These are phyloP conservation scores for Sicyos edulis DNA, from an alignment of 306 rosid species.

Conservation along the genomic window DNA sequence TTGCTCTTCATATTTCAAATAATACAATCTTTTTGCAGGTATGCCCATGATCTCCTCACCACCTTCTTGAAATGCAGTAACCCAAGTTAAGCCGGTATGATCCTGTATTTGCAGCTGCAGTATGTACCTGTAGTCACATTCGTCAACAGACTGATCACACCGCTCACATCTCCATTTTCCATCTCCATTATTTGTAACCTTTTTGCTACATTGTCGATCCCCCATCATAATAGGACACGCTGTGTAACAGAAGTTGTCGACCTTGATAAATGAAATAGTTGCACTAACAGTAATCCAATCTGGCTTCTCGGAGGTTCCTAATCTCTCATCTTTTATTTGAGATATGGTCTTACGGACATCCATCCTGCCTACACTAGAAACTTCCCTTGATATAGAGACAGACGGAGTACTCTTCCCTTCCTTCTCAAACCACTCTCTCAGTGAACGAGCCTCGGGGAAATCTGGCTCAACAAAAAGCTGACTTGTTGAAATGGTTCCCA, in stretches of 20 bases:
- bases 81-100: constrained; percentile 80
- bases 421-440: constrained; percentile 65
- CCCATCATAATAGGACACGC: constrained; percentile 79
- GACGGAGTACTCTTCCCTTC: constrained; percentile 63
- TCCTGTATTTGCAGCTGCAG: constrained; percentile 78
- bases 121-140: constrained; percentile 76
- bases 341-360: constrained; percentile 59
- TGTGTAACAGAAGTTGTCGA: constrained; percentile 70
- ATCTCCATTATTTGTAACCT: constrained; percentile 79
- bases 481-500: constrained; percentile 61
- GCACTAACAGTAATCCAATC: constrained; percentile 86
- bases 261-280: constrained; percentile 51
- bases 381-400: constrained; percentile 64
- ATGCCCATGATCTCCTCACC: constrained; percentile 85
- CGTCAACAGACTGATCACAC: constrained; percentile 54
- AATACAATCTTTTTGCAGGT: constrained; percentile 61
- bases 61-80: constrained; percentile 84
- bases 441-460: constrained; percentile 41
- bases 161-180: constrained; percentile 88
- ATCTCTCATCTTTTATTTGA: constrained; percentile 83
- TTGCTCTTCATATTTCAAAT: constrained; percentile 55
- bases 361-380: constrained; percentile 33
- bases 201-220: constrained; percentile 77
- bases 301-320: constrained; percentile 89
- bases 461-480: constrained; percentile 74